Percentiles rank a stretch among this genome's conserved stretches.
Evolutionary conservation across 805 yeast genomes (phyloP).

Genomic region (Starmerella powellii): DNA sequence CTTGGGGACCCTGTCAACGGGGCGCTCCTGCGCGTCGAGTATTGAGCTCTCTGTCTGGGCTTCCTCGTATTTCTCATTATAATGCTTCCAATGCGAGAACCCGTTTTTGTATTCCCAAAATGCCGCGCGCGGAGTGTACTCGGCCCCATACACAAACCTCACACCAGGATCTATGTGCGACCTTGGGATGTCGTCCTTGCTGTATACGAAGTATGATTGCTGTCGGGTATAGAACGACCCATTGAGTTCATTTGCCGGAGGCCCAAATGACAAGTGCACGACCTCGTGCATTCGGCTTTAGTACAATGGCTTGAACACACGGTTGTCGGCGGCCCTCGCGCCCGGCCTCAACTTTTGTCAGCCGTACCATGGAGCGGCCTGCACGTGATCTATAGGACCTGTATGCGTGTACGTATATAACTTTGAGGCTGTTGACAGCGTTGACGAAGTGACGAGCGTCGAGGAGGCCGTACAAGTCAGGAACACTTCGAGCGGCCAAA

Average conservation of each 20-base stretch:
- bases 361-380: too few species aligned
- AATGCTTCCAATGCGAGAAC: slow-evolving; percentile 37
- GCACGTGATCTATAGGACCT: too few species aligned
- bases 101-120: slow-evolving; percentile 77
- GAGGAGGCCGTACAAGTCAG: too few species aligned
- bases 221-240: slow-evolving; percentile 76
- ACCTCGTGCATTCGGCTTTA: slow-evolving; percentile 50
- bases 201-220: slow-evolving; percentile 52
- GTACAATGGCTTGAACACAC: neutral
- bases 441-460: too few species aligned
- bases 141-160: slow-evolving; percentile 37
- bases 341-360: neutral
- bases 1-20: neutral
- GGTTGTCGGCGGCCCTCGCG: too few species aligned
- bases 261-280: slow-evolving; percentile 61
- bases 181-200: slow-evolving; percentile 20
- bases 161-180: slow-evolving; percentile 37
- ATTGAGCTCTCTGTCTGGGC: neutral
- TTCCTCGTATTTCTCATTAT: slow-evolving; percentile 7
- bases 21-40: slow-evolving; percentile 24
- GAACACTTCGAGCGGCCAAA: too few species aligned
- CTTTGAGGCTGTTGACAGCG: too few species aligned
- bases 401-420: too few species aligned
- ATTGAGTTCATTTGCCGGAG: slow-evolving; percentile 57
- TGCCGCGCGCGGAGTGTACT: slow-evolving; percentile 70